Evolutionary conservation across 768 basidiomycete genomes (phyloP), one percentile per base, ranked within the genome.

Genomic region (Gelatoporia subvermispora): DNA sequence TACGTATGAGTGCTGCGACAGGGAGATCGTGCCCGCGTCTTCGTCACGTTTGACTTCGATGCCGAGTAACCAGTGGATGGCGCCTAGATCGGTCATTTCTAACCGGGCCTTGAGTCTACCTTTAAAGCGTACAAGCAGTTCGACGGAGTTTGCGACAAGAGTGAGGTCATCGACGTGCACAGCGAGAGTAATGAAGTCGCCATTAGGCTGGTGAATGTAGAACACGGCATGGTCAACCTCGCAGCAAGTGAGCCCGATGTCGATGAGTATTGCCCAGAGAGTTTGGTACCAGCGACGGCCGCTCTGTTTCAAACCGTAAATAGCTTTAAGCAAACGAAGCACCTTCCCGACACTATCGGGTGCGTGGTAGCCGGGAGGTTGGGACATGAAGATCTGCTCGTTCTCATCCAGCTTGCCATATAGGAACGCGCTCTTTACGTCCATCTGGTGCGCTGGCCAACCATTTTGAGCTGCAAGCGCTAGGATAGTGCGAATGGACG

Each of bases 381-480:
- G 49, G 16, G 43, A 16, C 50, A 55, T 48, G 21, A 44, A 55
- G 35, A 57, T 49, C 11, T 11, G 0, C n/a, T n/a, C n/a, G n/a
- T n/a, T n/a, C n/a, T n/a, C n/a, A n/a, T n/a, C n/a, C n/a, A n/a
- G n/a, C n/a, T 50, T 18, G 0, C 52, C 52, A 34, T 66, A 60
- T n/a, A 66, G 61, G 39, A 60, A 66, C 1, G 63, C 68, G 0
- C 55, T 58, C 35, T 68, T 66, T 25, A 72, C 50, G 47, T 71
- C 68, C 7, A 69, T 47, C 45, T 68, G 65, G 8, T 65, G 54
- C 2, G 70, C 40, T 1, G 62, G 58, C 51, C 62, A 62, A 45
- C 58, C 58, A n/a, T 48, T 18, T 0, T 35, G 2, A 1, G 61
- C 62, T 2, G 63, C 61, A 15, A 65, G n/a, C n/a, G n/a, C n/a